These are phyloP conservation scores for Plantago rigida DNA, from an alignment of 305 asterid genomes.

Conservation along the genomic window DNA sequence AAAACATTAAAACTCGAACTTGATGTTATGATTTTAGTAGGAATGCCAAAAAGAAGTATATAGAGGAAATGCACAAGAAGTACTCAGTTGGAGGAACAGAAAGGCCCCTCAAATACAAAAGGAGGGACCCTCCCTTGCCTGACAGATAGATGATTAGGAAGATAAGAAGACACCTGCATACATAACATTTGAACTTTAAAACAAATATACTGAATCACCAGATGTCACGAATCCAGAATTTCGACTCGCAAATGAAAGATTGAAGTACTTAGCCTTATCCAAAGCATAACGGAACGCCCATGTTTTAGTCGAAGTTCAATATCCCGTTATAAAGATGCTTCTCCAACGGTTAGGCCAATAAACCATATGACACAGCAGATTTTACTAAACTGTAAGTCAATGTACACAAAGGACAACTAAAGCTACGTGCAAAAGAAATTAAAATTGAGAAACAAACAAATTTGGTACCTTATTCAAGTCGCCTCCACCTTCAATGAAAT, in stretches of 20 bases:
- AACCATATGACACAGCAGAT: slow-evolving; percentile 80
- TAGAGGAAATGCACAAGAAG: slow-evolving; percentile 52
- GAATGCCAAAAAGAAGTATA: slow-evolving; percentile 25
- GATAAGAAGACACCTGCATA: slow-evolving; percentile 97
- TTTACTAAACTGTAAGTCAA: slow-evolving; percentile 91
- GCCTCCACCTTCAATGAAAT: slow-evolving; percentile 70
- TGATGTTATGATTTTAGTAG: slow-evolving; percentile 18
- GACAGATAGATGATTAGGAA: slow-evolving; percentile 87
- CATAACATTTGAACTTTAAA: slow-evolving; percentile 79
- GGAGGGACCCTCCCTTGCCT: slow-evolving; percentile 83
- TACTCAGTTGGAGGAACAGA: slow-evolving; percentile 76
- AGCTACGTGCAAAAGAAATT: slow-evolving; percentile 47
- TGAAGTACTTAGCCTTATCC: slow-evolving; percentile 96
- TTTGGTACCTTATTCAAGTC: slow-evolving; percentile 84
- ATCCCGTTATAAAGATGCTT: slow-evolving; percentile 83
- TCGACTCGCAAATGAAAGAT: slow-evolving; percentile 87
- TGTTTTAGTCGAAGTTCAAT: slow-evolving; percentile 96
- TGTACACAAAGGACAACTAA: slow-evolving; percentile 71
- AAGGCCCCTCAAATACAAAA: slow-evolving; percentile 78
- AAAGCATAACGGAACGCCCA: slow-evolving; percentile 86
- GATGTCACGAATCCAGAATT: slow-evolving; percentile 80
- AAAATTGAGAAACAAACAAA: slow-evolving; percentile 32
- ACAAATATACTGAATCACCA: slow-evolving; percentile 42
- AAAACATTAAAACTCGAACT: slow-evolving; percentile 25
- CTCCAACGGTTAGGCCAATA: slow-evolving; percentile 94